Conservation (phyloP, 1,284 basidiomycete genomes). For the Apiotrichum montevideense region DNA sequence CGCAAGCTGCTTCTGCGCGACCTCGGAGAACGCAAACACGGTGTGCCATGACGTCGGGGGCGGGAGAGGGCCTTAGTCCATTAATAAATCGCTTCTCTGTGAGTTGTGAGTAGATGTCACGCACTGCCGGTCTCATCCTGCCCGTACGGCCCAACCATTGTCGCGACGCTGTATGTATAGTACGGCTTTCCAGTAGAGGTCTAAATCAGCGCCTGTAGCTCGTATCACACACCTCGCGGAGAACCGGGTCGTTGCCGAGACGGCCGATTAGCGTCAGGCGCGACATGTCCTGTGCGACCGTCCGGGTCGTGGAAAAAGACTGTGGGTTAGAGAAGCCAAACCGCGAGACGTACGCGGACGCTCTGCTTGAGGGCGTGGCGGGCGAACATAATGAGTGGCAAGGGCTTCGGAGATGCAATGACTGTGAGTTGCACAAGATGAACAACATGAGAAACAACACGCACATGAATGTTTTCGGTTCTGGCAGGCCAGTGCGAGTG, state of each 20-base stretch:
- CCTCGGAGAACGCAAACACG: slow-evolving; percentile 39
- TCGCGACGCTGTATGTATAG: slow-evolving; percentile 41
- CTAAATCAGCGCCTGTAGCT: slow-evolving; percentile 4
- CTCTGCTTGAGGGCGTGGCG: slow-evolving; percentile 2
- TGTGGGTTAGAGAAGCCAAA: slow-evolving; percentile 2
- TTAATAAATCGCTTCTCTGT: too few species aligned
- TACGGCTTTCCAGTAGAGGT: slow-evolving; percentile 35
- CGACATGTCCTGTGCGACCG: slow-evolving; percentile 24
- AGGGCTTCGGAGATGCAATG: too few species aligned
- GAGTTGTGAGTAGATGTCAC: background rate
- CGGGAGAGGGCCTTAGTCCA: slow-evolving; percentile 12
- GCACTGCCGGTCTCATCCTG: slow-evolving; percentile 22
- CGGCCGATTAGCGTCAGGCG: slow-evolving; percentile 38
- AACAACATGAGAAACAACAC: too few species aligned
- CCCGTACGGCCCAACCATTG: slow-evolving; percentile 16
- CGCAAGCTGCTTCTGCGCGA: slow-evolving; percentile 22
- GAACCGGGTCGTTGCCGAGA: slow-evolving; percentile 36
- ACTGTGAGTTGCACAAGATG: too few species aligned
- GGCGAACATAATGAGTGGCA: slow-evolving; percentile 6
- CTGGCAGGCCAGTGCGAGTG: too few species aligned
- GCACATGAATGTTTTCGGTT: too few species aligned
- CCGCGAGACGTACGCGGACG: slow-evolving; percentile 6
- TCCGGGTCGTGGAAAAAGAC: slow-evolving; percentile 27
- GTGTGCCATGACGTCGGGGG: slow-evolving; percentile 41
- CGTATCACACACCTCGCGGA: slow-evolving; percentile 19